Base-by-base conservation (phyloP, 345 rosid species). In the Capsella bursapastoris region DNA sequence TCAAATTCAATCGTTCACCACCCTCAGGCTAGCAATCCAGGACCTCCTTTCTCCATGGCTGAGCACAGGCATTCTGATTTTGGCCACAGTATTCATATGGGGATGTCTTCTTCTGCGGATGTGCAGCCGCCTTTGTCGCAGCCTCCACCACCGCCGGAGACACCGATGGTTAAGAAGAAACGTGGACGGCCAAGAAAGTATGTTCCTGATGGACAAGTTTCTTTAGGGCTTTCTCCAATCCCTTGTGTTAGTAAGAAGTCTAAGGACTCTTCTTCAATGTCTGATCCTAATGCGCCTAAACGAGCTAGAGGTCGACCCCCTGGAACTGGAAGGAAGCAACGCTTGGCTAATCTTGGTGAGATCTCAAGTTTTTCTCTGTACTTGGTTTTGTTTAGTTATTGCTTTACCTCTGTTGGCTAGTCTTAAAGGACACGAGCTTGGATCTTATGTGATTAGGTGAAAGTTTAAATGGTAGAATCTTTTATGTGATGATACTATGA, bases 151-250 rank as follows among this genome's bases (percentile, higher is more conserved):
- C 70, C 35, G n/a, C 83, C 82, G 9, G 76, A 81, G 79, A 70
- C 79, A 28, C 83, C 86, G 14, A 50, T 77, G 76, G 89, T 81
- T 72, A 92, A 90, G 87, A 96, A 90, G 91, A 96, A 96, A 85
- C 83, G 99, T 73, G 99, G 99, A 57, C 82, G 99, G 78, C 99
- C 99, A 41, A 81, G 99, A 69, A 92, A 92, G 77, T 96, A 96
- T 78, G 93, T 85, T 34, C 81, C 78, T 56, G 95, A 84, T 59
- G 97, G 96, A 28, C 91, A 88, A 80, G 97, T 92, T 61, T 87
- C 98, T 22, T 75, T 96, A 52, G 97, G 97, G 27, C 84, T 92
- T 56, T 88, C 92, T 71, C 86, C 97, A 16, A 62, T 88, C 87
- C 75, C 74, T 66, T 43, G 78, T 56, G 50, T 32, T 52, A 56